Base-by-base conservation (phyloP, 345 rosid genomes). In the Odontarrhena argentea region DNA sequence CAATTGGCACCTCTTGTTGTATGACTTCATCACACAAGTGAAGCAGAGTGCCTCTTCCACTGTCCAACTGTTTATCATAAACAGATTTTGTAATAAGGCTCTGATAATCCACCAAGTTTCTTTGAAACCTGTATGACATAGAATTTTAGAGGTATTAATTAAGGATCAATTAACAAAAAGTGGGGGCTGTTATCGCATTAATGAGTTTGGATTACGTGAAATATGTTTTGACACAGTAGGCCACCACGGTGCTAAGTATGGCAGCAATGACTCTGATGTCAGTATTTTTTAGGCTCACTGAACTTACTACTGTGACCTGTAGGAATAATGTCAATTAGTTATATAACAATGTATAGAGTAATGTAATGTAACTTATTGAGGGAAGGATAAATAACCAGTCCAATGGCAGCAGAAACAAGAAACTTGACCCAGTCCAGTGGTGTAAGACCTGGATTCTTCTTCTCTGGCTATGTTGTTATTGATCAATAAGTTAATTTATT, bases 371-470 rank as follows among this genome's bases (percentile, higher is more conserved):
- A 32, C 36, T 32, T 32, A 32, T 4, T 4, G 36, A 6, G 36
- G 6, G 6, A 1, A 32, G 6, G 36, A 32, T 32, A 32, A 32
- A 32, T 32, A 28, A 91, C 97, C 84, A 91, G 75, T 52, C 97
- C 97, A 55, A 88, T 79, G 30, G 76, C 72, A 12, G 94, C 87
- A 63, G 97, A 85, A 57, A 73, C 87, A 50, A 86, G 59, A 78
- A 88, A 91, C 80, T 82, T 88, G 80, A 82, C 84, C 97, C 97
- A 91, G 78, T 91, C 97, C 76, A 84, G 74, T 10, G 94, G 94
- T 41, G 97, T 91, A 68, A 88, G 83, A 44, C 93, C 86, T 52
- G 93, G 97, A 74, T 81, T 91, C 63, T 81, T 71, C 89, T 91
- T 91, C 77, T 86, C 97, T 44, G 96, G 97, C 97, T 91, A 83